phyloP scores from a whole-genome alignment of 805 yeast genomes.

The Myxozyma sirexii region DNA sequence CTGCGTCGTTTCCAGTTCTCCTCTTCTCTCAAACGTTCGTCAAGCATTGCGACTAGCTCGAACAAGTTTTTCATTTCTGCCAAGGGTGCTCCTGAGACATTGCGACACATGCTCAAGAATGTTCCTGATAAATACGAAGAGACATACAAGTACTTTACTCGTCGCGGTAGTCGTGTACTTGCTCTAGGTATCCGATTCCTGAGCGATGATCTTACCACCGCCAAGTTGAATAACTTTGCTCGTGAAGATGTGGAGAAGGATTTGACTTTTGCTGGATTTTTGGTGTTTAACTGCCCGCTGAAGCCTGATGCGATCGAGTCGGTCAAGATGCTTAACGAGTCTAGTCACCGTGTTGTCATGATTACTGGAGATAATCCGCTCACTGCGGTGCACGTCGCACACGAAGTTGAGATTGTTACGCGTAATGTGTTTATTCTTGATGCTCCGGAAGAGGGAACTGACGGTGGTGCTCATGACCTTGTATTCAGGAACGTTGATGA shows the following conservation, averaged over 20 bases:
- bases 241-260: conserved; percentile 78
- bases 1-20: conserved; percentile 96
- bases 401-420: conserved; percentile 84
- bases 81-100: conserved; percentile 98
- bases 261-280: conserved; percentile 83
- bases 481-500: conserved; percentile 88
- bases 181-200: conserved; percentile 88
- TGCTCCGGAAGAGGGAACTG: conserved; percentile 71
- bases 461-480: conserved; percentile 53
- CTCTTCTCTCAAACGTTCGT: conserved; percentile 91
- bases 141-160: conserved; percentile 83
- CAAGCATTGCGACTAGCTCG: conserved; percentile 54
- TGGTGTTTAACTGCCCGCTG: conserved; percentile 96
- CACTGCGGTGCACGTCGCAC: conserved; percentile 97
- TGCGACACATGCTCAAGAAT: conserved; percentile 68
- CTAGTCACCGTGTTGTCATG: conserved; percentile 95
- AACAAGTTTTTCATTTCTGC: conserved; percentile 73
- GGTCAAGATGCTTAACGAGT: conserved; percentile 87
- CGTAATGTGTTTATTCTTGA: conserved; percentile 85
- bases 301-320: conserved; percentile 91
- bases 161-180: conserved; percentile 93
- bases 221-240: conserved; percentile 59
- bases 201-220: conserved; percentile 50
- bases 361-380: conserved; percentile 98
- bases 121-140: conserved; percentile 83